These are phyloP conservation scores for Melanomma pulvis-pyrius DNA, from an alignment of 495 filamentous ascomycete genomes.

Conservation along the genomic window DNA sequence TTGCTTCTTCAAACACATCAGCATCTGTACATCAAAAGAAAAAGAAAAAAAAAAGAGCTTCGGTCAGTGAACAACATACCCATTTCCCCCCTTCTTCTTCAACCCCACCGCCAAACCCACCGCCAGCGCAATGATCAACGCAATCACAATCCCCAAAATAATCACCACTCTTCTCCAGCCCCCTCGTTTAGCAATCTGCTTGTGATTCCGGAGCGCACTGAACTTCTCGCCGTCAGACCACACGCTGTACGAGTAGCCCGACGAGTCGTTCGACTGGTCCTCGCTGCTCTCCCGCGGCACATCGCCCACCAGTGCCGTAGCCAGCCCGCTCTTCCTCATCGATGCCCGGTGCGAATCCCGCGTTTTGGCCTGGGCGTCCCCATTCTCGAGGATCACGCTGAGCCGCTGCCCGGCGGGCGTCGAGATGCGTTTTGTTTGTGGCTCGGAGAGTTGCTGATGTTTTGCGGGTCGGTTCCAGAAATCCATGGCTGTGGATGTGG, in stretches of 20 bases:
- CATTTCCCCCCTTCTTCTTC: constrained; percentile 27
- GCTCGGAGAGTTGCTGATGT: constrained; percentile 7
- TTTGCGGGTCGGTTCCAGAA: constrained; percentile 17
- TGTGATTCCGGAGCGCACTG: constrained; percentile 27
- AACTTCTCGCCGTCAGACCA: constrained; percentile 36
- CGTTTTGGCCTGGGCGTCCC: constrained; percentile 15
- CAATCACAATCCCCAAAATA: constrained; percentile 21
- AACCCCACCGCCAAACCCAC: constrained; percentile 33
- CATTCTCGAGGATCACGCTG: constrained; percentile 43
- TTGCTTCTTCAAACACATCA: neutral
- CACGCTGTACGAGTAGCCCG: constrained; percentile 30
- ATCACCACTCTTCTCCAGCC: constrained; percentile 40
- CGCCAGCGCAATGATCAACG: constrained; percentile 26
- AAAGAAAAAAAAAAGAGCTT: no score
- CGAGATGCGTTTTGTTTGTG: constrained; percentile 37
- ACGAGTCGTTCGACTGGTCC: constrained; percentile 3
- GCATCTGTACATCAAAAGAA: neutral
- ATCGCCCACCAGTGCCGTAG: constrained; percentile 13
- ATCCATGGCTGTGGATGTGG: constrained; percentile 19
- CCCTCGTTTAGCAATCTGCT: constrained; percentile 38
- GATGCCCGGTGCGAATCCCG: constrained; percentile 26
- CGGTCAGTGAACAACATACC: neutral
- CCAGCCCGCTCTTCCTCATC: constrained; percentile 19
- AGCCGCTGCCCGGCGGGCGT: constrained; percentile 42
- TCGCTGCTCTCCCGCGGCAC: constrained; percentile 34